phyloP scores from a whole-genome alignment of 2,329 filamentous ascomycete species.

The Nemania bipapillata region DNA sequence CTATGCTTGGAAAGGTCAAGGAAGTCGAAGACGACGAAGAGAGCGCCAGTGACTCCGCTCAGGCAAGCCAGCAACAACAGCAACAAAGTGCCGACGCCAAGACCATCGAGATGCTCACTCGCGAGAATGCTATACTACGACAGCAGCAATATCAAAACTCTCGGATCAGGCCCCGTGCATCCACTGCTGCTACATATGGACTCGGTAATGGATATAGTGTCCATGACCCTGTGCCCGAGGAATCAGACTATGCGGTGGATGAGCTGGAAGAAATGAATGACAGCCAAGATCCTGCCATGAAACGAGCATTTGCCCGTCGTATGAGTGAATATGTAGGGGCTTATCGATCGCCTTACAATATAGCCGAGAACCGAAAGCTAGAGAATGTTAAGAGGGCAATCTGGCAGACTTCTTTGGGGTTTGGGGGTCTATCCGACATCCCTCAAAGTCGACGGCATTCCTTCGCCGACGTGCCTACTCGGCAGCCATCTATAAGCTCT shows the following conservation, averaged over 20 bases:
- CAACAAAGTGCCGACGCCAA: constrained; percentile 69
- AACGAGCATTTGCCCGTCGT: constrained; percentile 60
- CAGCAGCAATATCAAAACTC: constrained; percentile 66
- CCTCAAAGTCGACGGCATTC: constrained; percentile 83
- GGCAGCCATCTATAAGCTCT: constrained; percentile 72
- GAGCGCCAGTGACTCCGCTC: constrained; percentile 66
- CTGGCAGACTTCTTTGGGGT: constrained; percentile 78
- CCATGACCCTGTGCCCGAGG: constrained; percentile 69
- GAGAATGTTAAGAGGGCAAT: constrained; percentile 74
- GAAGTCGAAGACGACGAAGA: constrained; percentile 74
- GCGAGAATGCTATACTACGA: constrained; percentile 71
- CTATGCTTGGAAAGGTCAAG: constrained; percentile 73
- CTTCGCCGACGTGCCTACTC: constrained; percentile 75
- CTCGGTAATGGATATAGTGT: constrained; percentile 68
- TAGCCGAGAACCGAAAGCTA: constrained; percentile 69
- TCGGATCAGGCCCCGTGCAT: constrained; percentile 67
- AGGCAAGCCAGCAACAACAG: constrained; percentile 60
- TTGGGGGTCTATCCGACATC: constrained; percentile 69
- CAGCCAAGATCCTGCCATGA: constrained; percentile 58
- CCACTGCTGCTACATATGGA: constrained; percentile 65
- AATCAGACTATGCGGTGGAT: constrained; percentile 77
- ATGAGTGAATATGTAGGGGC: constrained; percentile 68
- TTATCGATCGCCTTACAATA: constrained; percentile 60
- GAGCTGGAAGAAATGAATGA: constrained; percentile 74
- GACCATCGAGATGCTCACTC: constrained; percentile 70